Percentiles rank a stretch among this genome's conserved stretches.
Conservation (phyloP, 768 basidiomycete genomes). For the Ramaria rubella region DNA sequence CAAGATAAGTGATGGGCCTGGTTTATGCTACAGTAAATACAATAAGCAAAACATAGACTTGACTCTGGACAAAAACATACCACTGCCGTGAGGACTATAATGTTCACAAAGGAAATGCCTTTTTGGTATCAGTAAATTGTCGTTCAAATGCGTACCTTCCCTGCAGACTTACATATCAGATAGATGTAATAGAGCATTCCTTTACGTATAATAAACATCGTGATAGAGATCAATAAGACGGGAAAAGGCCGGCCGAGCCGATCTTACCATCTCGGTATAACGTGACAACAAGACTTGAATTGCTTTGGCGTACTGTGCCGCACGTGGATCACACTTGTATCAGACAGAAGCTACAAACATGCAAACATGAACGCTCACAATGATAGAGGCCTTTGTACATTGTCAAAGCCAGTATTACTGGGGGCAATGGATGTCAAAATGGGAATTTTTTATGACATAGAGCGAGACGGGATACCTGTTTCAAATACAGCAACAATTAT, state of each 20-base stretch:
- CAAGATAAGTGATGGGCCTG: not conserved
- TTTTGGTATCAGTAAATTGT: not conserved
- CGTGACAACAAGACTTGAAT: not conserved
- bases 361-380: not conserved
- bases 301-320: not conserved
- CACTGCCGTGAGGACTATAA: not conserved
- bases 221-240: not conserved
- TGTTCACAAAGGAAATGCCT: not conserved
- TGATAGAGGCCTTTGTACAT: conserved; percentile 1
- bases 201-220: not conserved
- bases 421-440: not conserved
- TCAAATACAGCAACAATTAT: not conserved
- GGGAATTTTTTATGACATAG: not conserved
- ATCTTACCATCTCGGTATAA: conserved; percentile 3
- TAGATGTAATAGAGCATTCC: not conserved
- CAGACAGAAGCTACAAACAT: not conserved
- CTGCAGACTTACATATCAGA: not conserved
- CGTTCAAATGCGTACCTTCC: not conserved
- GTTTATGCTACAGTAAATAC: not conserved
- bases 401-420: conserved; percentile 2
- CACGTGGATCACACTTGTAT: not conserved
- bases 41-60: too few relatives aligned
- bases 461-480: not conserved
- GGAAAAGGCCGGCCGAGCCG: not conserved
- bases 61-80: not conserved